Conservation (phyloP, 805 yeast genomes). For the Candida gorgasii region DNA sequence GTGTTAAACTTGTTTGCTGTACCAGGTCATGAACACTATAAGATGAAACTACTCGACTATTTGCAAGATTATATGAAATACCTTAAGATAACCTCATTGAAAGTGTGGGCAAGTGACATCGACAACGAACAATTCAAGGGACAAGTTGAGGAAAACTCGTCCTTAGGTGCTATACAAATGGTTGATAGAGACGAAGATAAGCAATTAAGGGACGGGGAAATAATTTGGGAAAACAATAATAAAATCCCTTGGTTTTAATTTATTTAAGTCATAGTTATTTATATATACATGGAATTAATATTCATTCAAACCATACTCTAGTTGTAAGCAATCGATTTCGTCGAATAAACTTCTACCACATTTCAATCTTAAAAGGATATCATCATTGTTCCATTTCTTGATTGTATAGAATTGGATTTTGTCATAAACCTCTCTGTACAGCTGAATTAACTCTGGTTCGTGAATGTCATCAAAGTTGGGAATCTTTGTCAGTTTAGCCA, state of each 20-base stretch:
- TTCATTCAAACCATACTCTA: constrained; percentile 9
- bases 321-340: constrained; percentile 28
- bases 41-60: neutral
- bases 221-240: constrained; percentile 44
- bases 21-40: constrained; percentile 1
- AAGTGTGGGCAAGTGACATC: constrained; percentile 38
- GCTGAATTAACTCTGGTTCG: constrained; percentile 21
- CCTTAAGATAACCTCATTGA: constrained; percentile 17
- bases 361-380: constrained; percentile 35
- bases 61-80: constrained; percentile 6
- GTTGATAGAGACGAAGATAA: constrained; percentile 26
- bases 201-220: constrained; percentile 23
- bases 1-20: constrained; percentile 2
- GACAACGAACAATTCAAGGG: constrained; percentile 6
- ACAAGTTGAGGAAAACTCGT: constrained; percentile 26
- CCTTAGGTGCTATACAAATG: constrained; percentile 37
- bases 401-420: constrained; percentile 32
- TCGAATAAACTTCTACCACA: constrained; percentile 21
- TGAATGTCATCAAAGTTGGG: constrained; percentile 29
- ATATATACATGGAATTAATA: constrained; percentile 1
- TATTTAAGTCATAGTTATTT: neutral
- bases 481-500: constrained; percentile 38
- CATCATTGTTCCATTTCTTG: constrained; percentile 42
- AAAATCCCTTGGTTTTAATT: constrained; percentile 44
- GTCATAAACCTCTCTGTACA: constrained; percentile 22